Evolutionary conservation across 2,329 filamentous ascomycete species (phyloP).

Genomic region (Cladosporium sp.): DNA sequence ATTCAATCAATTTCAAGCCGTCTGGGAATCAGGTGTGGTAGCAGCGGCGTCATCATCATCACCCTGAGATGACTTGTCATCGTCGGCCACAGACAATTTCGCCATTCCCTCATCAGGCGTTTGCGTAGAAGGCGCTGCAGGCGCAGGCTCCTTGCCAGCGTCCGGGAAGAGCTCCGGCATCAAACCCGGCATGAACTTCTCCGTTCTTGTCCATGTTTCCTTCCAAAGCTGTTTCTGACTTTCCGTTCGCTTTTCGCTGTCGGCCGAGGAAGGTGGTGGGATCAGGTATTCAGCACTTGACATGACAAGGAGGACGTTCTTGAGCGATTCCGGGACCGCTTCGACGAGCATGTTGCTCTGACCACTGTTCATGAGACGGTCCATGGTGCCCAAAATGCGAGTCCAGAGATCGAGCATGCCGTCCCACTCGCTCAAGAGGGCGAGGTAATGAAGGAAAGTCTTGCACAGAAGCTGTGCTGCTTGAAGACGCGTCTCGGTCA

Average conservation of each 20-base stretch:
- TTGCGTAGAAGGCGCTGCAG: background rate
- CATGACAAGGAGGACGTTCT: constrained; percentile 96
- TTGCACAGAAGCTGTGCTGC: constrained; percentile 88
- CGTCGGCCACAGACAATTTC: constrained; percentile 16
- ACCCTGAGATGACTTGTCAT: background rate
- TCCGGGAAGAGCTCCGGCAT: constrained; percentile 57
- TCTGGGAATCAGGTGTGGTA: background rate
- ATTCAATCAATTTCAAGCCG: background rate
- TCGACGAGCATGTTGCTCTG: constrained; percentile 79
- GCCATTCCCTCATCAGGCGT: background rate
- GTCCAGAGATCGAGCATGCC: constrained; percentile 90
- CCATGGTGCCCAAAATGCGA: constrained; percentile 88
- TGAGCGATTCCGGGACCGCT: constrained; percentile 88
- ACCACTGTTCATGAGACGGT: constrained; percentile 91
- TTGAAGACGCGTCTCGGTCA: constrained; percentile 92
- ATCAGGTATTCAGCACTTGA: constrained; percentile 80
- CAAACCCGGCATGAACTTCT: constrained; percentile 56
- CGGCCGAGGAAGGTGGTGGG: constrained; percentile 46
- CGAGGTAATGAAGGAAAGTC: constrained; percentile 90
- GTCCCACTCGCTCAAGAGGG: constrained; percentile 76
- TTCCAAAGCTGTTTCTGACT: constrained; percentile 53
- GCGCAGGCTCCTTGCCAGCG: constrained; percentile 26
- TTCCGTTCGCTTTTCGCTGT: constrained; percentile 32
- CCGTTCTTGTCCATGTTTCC: constrained; percentile 57
- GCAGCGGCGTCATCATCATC: background rate